These are phyloP conservation scores for Arctium minus DNA, from an alignment of 129 eudicot genomes.

Conservation along the genomic window DNA sequence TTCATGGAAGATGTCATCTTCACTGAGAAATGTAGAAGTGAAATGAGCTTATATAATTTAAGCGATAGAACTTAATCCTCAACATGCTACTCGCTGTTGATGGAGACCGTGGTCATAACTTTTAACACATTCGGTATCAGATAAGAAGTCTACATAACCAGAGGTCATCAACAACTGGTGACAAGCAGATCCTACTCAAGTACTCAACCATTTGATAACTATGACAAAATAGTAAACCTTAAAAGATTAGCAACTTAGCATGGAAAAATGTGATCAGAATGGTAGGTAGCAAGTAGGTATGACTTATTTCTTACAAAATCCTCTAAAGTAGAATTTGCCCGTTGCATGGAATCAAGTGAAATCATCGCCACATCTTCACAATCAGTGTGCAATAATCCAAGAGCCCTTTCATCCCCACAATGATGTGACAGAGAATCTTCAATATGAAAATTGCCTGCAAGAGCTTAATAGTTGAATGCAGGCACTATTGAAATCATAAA, in stretches of 20 bases:
- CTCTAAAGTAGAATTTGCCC: conserved; percentile 93
- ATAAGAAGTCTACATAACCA: too few species aligned
- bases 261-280: neutral
- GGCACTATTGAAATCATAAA: neutral
- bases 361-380: conserved; percentile 45
- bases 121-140: too few species aligned
- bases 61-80: too few species aligned
- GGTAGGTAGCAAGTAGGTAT: neutral
- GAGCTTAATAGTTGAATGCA: neutral
- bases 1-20: too few species aligned
- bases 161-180: neutral
- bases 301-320: conserved; percentile 70
- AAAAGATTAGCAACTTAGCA: neutral
- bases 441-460: conserved; percentile 35
- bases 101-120: too few species aligned
- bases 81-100: too few species aligned
- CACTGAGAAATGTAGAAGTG: too few species aligned
- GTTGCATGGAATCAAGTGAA: conserved; percentile 68
- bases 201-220: neutral
- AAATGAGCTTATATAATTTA: too few species aligned
- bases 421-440: conserved; percentile 22
- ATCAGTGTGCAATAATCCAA: conserved; percentile 17
- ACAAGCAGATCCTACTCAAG: neutral
- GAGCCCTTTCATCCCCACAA: conserved; percentile 22
- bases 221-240: neutral